Percentiles rank a stretch among this genome's conserved stretches.
phyloP scores from a whole-genome alignment of 73 alveolate species.

The Paramecium sonneborni region DNA sequence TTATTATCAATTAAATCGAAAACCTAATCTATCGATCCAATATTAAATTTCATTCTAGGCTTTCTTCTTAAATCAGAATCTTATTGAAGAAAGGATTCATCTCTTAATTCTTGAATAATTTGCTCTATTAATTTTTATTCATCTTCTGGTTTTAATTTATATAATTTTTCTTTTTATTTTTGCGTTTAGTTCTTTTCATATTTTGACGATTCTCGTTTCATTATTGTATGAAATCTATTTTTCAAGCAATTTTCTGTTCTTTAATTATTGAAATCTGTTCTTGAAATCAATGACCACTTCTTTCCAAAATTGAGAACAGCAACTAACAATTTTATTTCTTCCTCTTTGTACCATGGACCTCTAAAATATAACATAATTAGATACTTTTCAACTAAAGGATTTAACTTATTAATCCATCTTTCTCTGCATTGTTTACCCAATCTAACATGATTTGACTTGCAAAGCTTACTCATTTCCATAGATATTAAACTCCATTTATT shows the following conservation, averaged over 20 bases:
- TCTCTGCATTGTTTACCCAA: slow-evolving; percentile 31
- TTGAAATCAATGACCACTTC: background rate
- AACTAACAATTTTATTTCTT: background rate
- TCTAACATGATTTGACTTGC: background rate
- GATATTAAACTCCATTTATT: background rate
- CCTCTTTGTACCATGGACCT: slow-evolving; percentile 41
- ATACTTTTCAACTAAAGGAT: background rate
- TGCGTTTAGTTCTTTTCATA: background rate
- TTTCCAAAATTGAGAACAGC: background rate
- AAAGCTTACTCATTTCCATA: background rate
- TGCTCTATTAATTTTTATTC: background rate
- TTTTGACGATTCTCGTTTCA: background rate
- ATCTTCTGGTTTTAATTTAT: background rate
- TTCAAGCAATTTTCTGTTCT: slow-evolving; percentile 18
- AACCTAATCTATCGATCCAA: background rate
- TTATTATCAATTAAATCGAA: background rate
- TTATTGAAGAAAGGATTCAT: background rate
- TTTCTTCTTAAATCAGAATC: background rate
- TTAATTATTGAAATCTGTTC: background rate
- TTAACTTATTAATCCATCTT: slow-evolving; percentile 15
- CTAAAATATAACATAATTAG: background rate
- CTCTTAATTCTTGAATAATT: background rate
- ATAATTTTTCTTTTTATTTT: background rate
- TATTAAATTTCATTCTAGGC: background rate
- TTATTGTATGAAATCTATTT: slow-evolving; percentile 27